Base-by-base conservation (phyloP, 306 rosid species). In the Medicago lupulina region DNA sequence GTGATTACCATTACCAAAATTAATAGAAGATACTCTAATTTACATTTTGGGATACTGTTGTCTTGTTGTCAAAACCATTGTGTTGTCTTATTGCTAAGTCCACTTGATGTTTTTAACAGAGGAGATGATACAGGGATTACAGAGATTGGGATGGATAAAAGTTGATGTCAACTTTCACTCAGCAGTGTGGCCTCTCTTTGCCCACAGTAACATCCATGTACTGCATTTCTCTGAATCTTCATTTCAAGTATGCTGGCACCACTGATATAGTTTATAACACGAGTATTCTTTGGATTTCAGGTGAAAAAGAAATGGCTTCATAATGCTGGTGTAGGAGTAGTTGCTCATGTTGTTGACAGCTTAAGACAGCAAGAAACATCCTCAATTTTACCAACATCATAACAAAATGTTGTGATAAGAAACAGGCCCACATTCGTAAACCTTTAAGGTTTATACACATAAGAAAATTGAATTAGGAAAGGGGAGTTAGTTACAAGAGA, bases 161-260 rank as follows among this genome's bases (percentile, higher is more conserved):
- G 89, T 95, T 39, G 97, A 92, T 79, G 97, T 92, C 85, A 95
- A 89, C 89, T 95, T 95, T 79, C 98, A 95, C 73, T 84, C 96
- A 3, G 89, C 97, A 25, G 54, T 80, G 55, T 92, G 87, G 97
- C 96, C 96, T 65, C 91, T 92, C 90, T 95, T 95, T 19, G 98
- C 97, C 53, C 98, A 95, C 70, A 90, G 89, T 89, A 90, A 90
- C 93, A 95, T 95, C 80, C 93, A 92, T 78, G 98, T 92, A 86
- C 71, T 50, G 53, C 55, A 41, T 40, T 40, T 50, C 39, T 39
- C 43, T 28, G 58, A 41, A 68, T 19, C 65, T 23, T 76, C 17
- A 51, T 50, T 50, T 51, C 34, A 3, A 36, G 39, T 67, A 54
- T 55, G 66, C 77, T 79, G 49, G 18, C 25, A 58, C 55, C 58